phyloP scores from a whole-genome alignment of 2,329 filamentous ascomycete species.

The Aspergillus sergii region DNA sequence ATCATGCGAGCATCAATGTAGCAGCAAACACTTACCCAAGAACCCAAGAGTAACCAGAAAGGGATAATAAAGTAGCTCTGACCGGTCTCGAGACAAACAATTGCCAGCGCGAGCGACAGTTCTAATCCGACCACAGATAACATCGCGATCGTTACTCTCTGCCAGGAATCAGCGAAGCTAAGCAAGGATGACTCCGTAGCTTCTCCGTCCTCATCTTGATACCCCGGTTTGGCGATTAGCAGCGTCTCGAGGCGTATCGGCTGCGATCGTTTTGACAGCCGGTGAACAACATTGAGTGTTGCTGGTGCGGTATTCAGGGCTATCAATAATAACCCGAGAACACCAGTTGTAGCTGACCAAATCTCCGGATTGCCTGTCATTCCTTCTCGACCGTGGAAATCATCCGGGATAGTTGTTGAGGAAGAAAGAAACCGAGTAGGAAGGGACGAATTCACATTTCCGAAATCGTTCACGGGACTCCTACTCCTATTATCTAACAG shows the following conservation, averaged over 20 bases:
- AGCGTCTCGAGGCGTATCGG: conserved; percentile 23
- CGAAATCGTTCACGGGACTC: background rate
- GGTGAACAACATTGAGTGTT: conserved; percentile 22
- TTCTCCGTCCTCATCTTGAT: conserved; percentile 70
- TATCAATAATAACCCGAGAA: conserved; percentile 29
- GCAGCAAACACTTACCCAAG: conserved; percentile 60
- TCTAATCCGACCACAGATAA: conserved; percentile 58
- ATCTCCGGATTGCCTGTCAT: conserved; percentile 27
- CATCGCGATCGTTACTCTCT: conserved; percentile 59
- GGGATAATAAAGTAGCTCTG: conserved; percentile 47
- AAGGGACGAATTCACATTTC: background rate
- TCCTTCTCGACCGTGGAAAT: conserved; percentile 11
- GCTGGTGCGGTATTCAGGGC: conserved; percentile 30
- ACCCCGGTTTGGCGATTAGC: conserved; percentile 46
- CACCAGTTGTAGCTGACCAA: conserved; percentile 23
- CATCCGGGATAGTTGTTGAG: background rate
- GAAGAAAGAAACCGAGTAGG: background rate
- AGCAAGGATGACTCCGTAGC: conserved; percentile 65
- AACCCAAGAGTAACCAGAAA: conserved; percentile 62
- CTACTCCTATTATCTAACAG: background rate
- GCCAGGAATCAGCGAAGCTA: conserved; percentile 62
- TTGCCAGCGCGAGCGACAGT: conserved; percentile 59
- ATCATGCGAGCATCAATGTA: background rate
- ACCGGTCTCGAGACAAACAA: conserved; percentile 49
- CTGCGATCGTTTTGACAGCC: conserved; percentile 16